Conservation (phyloP, 2,329 filamentous ascomycete species). For the Beauveria brongniartii region DNA sequence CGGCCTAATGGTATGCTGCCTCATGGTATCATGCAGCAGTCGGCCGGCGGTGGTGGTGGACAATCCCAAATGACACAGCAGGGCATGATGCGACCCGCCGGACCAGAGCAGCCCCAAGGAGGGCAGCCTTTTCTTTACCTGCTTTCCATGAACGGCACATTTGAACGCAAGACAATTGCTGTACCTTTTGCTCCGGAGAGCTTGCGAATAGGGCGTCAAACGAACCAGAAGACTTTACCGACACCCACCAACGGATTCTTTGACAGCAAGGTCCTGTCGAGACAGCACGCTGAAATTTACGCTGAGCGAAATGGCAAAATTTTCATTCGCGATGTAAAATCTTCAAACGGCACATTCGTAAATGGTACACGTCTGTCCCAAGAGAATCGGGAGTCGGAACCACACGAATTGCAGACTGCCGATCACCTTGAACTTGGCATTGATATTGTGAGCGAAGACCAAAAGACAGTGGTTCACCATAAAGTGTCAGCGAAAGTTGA, state of each 20-base stretch:
- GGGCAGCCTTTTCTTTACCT: conserved; percentile 76
- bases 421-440: conserved; percentile 94
- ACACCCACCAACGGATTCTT: conserved; percentile 91
- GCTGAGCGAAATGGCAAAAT: conserved; percentile 79
- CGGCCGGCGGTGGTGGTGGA: conserved; percentile 19
- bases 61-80: conserved; percentile 34
- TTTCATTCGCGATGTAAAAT: conserved; percentile 95
- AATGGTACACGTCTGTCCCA: conserved; percentile 84
- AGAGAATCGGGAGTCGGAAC: conserved; percentile 93
- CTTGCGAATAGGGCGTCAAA: conserved; percentile 88
- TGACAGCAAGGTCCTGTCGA: conserved; percentile 93
- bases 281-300: conserved; percentile 95
- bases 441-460: conserved; percentile 96
- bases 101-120: conserved; percentile 49
- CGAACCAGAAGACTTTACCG: conserved; percentile 91
- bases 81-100: conserved; percentile 54
- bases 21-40: conserved; percentile 25
- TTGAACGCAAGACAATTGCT: conserved; percentile 92
- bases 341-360: conserved; percentile 97
- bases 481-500: conserved; percentile 97
- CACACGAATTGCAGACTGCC: conserved; percentile 82
- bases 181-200: conserved; percentile 94
- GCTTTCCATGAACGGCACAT: conserved; percentile 87
- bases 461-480: conserved; percentile 96
- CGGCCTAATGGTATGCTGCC: conserved; percentile 34